Conservation (phyloP, 1,284 basidiomycete genomes). For the Rhizoctonia solani region DNA sequence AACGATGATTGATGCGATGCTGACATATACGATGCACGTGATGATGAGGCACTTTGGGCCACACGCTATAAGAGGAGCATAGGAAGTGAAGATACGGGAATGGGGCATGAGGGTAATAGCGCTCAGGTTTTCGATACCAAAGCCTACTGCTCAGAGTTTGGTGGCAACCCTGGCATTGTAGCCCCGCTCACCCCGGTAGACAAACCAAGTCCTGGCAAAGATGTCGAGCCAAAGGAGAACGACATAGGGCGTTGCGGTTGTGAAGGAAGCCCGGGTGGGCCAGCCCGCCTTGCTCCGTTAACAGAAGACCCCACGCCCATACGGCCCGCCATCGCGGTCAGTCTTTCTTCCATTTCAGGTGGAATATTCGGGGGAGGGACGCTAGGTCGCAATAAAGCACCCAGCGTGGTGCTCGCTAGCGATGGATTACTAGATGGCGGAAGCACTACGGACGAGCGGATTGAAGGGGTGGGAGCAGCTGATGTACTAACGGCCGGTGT, state of each 20-base stretch:
- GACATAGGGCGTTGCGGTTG: not conserved
- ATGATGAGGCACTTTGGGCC: not conserved
- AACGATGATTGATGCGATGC: not conserved
- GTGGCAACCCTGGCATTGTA: too few relatives aligned
- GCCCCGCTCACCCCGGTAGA: too few relatives aligned
- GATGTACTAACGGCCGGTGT: not conserved
- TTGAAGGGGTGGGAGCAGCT: not conserved
- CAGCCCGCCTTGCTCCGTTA: not conserved
- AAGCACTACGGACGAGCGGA: not conserved
- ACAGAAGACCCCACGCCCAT: constrained; percentile 14
- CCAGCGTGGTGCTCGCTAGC: not conserved
- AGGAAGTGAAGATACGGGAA: not conserved
- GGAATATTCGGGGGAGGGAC: constrained; percentile 14
- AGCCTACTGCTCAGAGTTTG: too few relatives aligned
- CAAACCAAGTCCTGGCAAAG: too few relatives aligned
- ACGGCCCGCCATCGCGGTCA: constrained; percentile 25
- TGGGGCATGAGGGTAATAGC: too few relatives aligned
- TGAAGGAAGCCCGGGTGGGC: not conserved
- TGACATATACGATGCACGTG: not conserved
- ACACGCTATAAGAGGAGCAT: not conserved
- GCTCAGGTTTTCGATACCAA: too few relatives aligned
- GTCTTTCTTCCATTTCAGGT: constrained; percentile 18
- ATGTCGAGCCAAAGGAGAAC: not conserved
- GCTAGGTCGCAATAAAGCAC: constrained; percentile 16
- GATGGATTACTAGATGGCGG: not conserved